Conservation (phyloP, 164 flowering plant genomes). For the Aristolochia californica region DNA sequence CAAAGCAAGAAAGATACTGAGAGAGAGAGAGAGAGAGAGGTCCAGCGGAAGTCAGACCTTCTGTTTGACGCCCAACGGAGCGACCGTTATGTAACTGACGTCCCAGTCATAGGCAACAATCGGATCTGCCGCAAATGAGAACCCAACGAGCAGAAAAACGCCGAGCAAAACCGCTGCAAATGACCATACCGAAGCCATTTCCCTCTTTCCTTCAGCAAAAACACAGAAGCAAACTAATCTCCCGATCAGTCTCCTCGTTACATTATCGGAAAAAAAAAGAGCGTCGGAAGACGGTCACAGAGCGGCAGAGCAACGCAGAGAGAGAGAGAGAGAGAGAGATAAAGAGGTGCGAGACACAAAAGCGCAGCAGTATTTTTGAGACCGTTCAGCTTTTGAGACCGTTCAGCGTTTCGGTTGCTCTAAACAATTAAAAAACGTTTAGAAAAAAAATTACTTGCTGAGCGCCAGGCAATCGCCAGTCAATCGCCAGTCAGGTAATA, state of each 20-base stretch:
- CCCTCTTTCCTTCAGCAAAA: background rate
- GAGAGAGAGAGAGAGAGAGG: too few species aligned
- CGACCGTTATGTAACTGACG: conserved; percentile 47
- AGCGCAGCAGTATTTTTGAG: background rate
- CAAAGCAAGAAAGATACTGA: background rate
- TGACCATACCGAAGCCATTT: conserved; percentile 19
- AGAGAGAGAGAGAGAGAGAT: background rate
- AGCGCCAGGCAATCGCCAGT: background rate
- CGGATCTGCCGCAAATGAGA: conserved; percentile 31
- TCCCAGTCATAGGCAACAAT: conserved; percentile 34
- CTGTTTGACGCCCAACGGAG: conserved; percentile 75
- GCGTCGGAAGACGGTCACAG: too few species aligned
- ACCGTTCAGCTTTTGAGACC: too few species aligned
- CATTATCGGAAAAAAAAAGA: conserved; percentile 9
- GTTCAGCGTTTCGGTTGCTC: too few species aligned
- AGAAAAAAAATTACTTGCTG: background rate
- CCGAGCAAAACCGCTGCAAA: conserved; percentile 13
- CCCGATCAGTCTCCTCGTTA: background rate
- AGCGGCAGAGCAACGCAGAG: too few species aligned
- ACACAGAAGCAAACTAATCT: background rate
- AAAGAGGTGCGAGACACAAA: background rate
- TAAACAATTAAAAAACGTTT: too few species aligned
- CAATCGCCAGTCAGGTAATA: background rate
- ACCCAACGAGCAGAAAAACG: conserved; percentile 21
- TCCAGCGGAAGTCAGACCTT: conserved; percentile 33